phyloP scores from a whole-genome alignment of 805 yeast species.

The Candida khao-thaluensis region DNA sequence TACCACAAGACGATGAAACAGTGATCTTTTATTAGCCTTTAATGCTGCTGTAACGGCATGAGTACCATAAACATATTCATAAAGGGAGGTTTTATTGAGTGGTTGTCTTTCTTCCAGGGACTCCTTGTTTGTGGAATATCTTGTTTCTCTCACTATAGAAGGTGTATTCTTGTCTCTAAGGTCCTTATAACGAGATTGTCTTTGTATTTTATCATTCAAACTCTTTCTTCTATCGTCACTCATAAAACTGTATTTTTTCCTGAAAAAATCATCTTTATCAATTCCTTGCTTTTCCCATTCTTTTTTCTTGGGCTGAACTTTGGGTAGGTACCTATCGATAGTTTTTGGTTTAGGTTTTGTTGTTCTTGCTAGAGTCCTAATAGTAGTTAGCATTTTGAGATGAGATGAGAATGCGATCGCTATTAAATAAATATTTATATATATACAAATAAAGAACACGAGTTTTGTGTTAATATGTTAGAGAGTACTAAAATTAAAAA shows the following conservation, averaged over 20 bases:
- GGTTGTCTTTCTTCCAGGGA: constrained; percentile 3
- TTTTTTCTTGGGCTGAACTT: constrained; percentile 17
- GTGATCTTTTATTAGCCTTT: constrained; percentile 50
- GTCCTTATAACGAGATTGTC: constrained; percentile 11
- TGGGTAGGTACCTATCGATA: constrained; percentile 28
- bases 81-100: constrained; percentile 20
- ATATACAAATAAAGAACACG: no score
- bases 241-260: constrained; percentile 29
- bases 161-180: constrained; percentile 2
- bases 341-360: constrained; percentile 6
- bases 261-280: constrained; percentile 40
- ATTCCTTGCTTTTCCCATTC: constrained; percentile 39
- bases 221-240: constrained; percentile 11
- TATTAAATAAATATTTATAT: neutral
- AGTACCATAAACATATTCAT: constrained; percentile 75
- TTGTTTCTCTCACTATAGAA: neutral
- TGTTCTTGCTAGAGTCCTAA: constrained; percentile 2
- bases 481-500: no score
- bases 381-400: constrained; percentile 1
- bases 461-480: no score
- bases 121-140: neutral
- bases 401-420: constrained; percentile 4
- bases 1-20: constrained; percentile 50
- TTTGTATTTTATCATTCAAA: constrained; percentile 10
- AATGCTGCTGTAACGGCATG: constrained; percentile 75